Base-by-base conservation (phyloP, 257 asterid genomes). In the Rehmannia glutinosa region DNA sequence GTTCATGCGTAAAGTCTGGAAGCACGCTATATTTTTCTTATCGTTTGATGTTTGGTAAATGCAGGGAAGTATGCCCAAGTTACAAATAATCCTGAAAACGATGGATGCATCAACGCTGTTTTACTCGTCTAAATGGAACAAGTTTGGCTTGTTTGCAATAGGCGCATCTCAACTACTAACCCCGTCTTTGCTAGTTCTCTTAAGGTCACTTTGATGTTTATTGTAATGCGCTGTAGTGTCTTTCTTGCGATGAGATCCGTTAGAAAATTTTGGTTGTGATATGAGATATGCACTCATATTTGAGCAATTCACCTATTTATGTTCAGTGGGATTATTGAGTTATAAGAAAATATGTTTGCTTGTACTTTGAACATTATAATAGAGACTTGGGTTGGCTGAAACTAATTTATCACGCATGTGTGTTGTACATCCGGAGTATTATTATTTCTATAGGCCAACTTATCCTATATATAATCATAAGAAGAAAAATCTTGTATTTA, bases 41-140 rank as follows among this genome's bases (percentile, higher is more conserved):
- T 4, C 39, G 8, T 55, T 2, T 65, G 27, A 45, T 60, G 56
- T 19, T 16, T 66, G 68, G 55, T 46, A 0, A 25, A 51, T 81
- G 87, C 96, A 93, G 98, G 98, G 41, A 93, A 93, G 57, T 90
- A 93, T 68, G 98, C 96, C 0, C 98, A 93, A 69, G 97, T 93
- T 68, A 93, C 97, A 0, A 93, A 93, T 75, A 93, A 93, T 75
- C 98, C 98, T 15, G 98, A 90, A 75, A 93, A 93, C 35, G 98
- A 93, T 73, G 98, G 98, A 33, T 93, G 98, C 59, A 87, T 93
- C 74, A 90, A 93, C 51, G 98, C 82, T 12, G 97, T 93, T 65
- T 82, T 93, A 70, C 91, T 93, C 42, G 98, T 93, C 58, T 93
- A 87, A 73, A 45, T 33, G 54, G 13, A 62, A 17, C 30, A 0